Evolutionary conservation across 177 flowering plant species (phyloP).

Genomic region (Vitis hybrid): DNA sequence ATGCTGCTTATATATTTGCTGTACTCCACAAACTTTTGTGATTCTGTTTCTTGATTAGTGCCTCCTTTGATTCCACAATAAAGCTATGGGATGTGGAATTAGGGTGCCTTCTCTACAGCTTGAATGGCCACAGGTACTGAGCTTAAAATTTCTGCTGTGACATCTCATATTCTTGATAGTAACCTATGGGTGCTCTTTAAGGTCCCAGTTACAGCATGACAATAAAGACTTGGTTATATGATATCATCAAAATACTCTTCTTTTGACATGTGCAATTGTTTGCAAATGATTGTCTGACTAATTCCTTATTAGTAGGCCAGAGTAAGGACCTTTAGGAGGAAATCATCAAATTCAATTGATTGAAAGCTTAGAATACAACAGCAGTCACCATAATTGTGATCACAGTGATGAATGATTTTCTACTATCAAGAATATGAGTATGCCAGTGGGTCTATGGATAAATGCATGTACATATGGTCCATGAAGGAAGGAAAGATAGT

Average conservation of each 20-base stretch:
- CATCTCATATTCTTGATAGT: neutral
- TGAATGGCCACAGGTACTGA: slow-evolving; percentile 81
- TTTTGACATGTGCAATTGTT: no score
- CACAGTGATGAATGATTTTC: neutral
- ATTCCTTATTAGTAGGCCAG: no score
- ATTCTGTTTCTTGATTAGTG: slow-evolving; percentile 42
- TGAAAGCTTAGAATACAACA: no score
- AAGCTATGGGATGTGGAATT: slow-evolving; percentile 91
- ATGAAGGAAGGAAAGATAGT: slow-evolving; percentile 80
- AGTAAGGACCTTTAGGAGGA: no score
- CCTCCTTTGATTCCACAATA: slow-evolving; percentile 97
- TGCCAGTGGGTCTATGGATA: slow-evolving; percentile 93
- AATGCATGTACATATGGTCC: slow-evolving; percentile 83
- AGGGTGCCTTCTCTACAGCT: slow-evolving; percentile 64
- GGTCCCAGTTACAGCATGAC: no score
- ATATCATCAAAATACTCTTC: no score
- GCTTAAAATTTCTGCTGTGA: neutral
- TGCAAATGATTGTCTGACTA: no score
- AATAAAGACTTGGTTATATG: no score
- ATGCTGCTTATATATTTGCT: no score
- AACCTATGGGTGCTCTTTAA: no score
- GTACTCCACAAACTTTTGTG: neutral
- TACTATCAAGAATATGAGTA: slow-evolving; percentile 82
- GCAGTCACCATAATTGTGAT: no score
- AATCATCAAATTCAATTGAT: no score